Evolutionary conservation across 306 rosid species (phyloP).

Genomic region (Lablab purpureus): DNA sequence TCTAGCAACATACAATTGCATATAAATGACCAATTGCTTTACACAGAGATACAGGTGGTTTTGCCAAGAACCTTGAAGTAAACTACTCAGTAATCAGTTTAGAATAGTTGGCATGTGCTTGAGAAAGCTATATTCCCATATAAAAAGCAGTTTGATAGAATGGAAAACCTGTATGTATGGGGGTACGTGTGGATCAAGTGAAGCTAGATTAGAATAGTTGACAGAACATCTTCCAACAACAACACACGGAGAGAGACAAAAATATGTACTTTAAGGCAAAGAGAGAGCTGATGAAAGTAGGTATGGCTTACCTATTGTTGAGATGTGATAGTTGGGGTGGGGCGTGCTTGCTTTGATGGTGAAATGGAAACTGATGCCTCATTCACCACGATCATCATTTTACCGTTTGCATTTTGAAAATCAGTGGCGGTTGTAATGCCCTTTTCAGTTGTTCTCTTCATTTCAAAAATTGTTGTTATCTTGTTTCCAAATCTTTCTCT

Average conservation of each 20-base stretch:
- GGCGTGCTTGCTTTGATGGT: constrained; percentile 56
- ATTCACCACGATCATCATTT: constrained; percentile 25
- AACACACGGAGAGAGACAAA: constrained; percentile 52
- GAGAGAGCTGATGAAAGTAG: constrained; percentile 65
- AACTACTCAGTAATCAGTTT: constrained; percentile 33
- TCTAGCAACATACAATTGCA: constrained; percentile 44
- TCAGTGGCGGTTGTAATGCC: constrained; percentile 61
- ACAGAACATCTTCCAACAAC: constrained; percentile 65
- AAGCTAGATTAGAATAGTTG: constrained; percentile 64
- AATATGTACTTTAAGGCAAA: constrained; percentile 80
- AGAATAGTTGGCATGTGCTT: constrained; percentile 32
- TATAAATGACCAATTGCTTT: constrained; percentile 43
- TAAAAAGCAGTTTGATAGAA: constrained; percentile 49
- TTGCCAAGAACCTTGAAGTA: constrained; percentile 20
- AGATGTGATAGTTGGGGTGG: constrained; percentile 44
- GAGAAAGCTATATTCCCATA: constrained; percentile 43
- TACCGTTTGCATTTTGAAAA: constrained; percentile 35
- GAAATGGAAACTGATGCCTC: constrained; percentile 65
- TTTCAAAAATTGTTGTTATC: constrained; percentile 25
- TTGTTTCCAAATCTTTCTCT: constrained; percentile 44
- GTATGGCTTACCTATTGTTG: constrained; percentile 57
- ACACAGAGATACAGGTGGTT: constrained; percentile 31
- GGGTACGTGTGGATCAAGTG: constrained; percentile 66
- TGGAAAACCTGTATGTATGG: constrained; percentile 43
- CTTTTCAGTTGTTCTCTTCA: constrained; percentile 59